Evolutionary conservation across 2,329 filamentous ascomycete species (phyloP).

Genomic region (Epichloe baconii): DNA sequence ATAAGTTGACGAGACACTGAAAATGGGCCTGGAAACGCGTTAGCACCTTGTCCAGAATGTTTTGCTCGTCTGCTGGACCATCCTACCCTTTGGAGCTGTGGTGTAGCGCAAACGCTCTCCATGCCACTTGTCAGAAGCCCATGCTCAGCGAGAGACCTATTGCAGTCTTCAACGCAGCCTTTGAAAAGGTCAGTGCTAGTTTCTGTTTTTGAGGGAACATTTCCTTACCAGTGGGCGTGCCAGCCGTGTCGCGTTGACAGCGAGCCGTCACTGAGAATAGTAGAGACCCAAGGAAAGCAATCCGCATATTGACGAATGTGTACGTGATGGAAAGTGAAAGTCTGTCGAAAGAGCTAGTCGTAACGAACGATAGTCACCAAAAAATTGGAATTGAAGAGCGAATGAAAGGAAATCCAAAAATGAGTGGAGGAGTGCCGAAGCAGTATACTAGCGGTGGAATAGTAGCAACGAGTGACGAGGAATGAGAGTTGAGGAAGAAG

Average conservation of each 20-base stretch:
- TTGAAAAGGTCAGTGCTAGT: background rate
- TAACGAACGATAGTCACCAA: slow-evolving; percentile 21
- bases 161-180: slow-evolving; percentile 13
- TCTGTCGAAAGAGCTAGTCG: slow-evolving; percentile 14
- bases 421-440: slow-evolving; percentile 13
- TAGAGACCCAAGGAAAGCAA: slow-evolving; percentile 4
- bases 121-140: slow-evolving; percentile 7
- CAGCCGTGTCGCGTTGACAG: background rate
- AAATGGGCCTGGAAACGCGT: slow-evolving; percentile 18
- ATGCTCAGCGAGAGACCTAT: slow-evolving; percentile 8
- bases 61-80: background rate
- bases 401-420: slow-evolving; percentile 18
- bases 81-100: slow-evolving; percentile 5
- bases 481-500: slow-evolving; percentile 7
- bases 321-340: slow-evolving; percentile 7
- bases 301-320: slow-evolving; percentile 12
- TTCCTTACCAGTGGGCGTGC: background rate
- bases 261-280: slow-evolving; percentile 7
- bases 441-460: slow-evolving; percentile 9
- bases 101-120: slow-evolving; percentile 8
- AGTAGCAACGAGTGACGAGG: slow-evolving; percentile 11
- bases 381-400: slow-evolving; percentile 11
- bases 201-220: background rate
- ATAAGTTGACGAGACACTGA: slow-evolving; percentile 17
- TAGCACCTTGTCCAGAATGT: background rate